phyloP scores from a whole-genome alignment of 495 filamentous ascomycete genomes.

The Glarea lozoyensis region DNA sequence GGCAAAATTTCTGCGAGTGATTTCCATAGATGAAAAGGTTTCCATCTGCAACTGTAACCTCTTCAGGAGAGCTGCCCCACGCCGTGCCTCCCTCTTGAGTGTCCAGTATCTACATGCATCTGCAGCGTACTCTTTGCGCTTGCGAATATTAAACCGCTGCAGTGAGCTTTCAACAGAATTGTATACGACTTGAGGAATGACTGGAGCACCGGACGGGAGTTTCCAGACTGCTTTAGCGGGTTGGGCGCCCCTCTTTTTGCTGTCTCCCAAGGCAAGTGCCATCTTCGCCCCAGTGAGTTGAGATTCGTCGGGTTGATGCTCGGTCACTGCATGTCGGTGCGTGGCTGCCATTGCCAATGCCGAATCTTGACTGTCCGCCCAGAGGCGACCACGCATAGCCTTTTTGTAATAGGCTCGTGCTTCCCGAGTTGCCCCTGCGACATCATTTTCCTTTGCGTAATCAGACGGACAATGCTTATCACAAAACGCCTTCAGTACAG shows the following conservation, averaged over 20 bases:
- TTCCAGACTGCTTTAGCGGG: conserved; percentile 76
- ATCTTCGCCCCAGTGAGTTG: conserved; percentile 44
- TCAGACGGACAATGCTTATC: conserved; percentile 91
- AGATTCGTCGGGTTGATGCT: conserved; percentile 46
- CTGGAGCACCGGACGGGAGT: conserved; percentile 86
- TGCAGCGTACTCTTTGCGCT: conserved; percentile 82
- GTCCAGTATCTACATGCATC: conserved; percentile 98
- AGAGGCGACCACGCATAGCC: conserved; percentile 75
- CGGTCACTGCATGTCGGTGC: conserved; percentile 49
- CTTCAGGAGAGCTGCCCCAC: conserved; percentile 86
- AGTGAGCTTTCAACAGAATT: conserved; percentile 73
- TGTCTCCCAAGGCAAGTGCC: conserved; percentile 56
- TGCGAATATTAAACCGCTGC: conserved; percentile 68
- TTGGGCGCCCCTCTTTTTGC: conserved; percentile 63
- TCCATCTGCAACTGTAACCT: conserved; percentile 89
- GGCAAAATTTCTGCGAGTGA: conserved; percentile 85
- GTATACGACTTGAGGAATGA: conserved; percentile 80
- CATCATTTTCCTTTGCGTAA: conserved; percentile 79
- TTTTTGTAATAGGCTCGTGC: conserved; percentile 71
- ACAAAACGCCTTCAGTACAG: conserved; percentile 84
- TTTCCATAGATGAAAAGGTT: conserved; percentile 91
- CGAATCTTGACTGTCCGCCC: conserved; percentile 84
- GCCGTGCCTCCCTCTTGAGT: conserved; percentile 82
- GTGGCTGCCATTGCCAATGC: conserved; percentile 70
- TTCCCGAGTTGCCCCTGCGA: conserved; percentile 36